phyloP scores from a whole-genome alignment of 345 rosid species.

The Rubroshorea leprosula region DNA sequence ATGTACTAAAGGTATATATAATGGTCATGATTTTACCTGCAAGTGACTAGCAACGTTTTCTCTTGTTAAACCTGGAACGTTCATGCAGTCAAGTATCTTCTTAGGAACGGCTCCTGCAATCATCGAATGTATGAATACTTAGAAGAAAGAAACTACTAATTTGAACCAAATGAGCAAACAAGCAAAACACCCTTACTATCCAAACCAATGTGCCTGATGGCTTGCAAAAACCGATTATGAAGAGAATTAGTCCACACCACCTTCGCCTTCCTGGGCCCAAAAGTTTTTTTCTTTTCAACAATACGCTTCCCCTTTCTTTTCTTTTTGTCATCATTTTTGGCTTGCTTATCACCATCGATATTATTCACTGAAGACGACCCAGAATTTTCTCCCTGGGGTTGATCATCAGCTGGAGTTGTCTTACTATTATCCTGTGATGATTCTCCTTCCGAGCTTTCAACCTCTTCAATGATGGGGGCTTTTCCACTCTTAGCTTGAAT shows the following conservation, averaged over 20 bases:
- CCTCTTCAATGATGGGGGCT: constrained; percentile 15
- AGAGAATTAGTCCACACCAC: constrained; percentile 10
- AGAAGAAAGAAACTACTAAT: not conserved
- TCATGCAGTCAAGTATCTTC: constrained; percentile 42
- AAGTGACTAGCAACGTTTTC: constrained; percentile 40
- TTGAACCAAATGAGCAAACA: not conserved
- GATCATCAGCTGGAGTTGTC: not conserved
- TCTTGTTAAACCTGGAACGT: constrained; percentile 33
- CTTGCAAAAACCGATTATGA: constrained; percentile 12
- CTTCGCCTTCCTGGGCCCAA: not conserved
- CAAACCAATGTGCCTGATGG: constrained; percentile 9
- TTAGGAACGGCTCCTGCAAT: constrained; percentile 27
- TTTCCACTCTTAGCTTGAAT: constrained; percentile 33
- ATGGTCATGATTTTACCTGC: constrained; percentile 3
- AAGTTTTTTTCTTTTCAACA: not conserved
- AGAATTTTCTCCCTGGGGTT: not conserved
- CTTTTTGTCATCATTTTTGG: not conserved
- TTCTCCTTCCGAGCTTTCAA: not conserved
- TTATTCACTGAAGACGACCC: not conserved
- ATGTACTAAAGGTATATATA: no score
- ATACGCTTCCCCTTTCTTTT: not conserved
- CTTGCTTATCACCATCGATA: no score
- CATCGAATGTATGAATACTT: no score
- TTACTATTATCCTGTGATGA: no score
- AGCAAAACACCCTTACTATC: constrained; percentile 3